A percentile compares a stretch with the other conserved stretches of the same genome.
These are phyloP conservation scores for Populus ilicifolia DNA, from an alignment of 345 rosid species.

Conservation along the genomic window DNA sequence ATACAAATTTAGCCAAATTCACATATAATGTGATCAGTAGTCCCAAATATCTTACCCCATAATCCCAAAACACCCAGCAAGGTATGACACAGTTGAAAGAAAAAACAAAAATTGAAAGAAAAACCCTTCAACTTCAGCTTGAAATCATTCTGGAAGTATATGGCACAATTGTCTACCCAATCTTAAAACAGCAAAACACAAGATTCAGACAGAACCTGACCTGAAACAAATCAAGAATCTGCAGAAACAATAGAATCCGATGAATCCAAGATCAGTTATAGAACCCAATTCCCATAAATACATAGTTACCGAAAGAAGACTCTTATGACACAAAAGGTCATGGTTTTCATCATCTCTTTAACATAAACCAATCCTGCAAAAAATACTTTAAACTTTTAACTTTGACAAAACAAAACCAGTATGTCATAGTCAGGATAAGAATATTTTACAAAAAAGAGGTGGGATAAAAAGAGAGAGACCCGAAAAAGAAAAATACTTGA, in stretches of 20 bases:
- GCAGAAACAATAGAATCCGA: conserved; percentile 38
- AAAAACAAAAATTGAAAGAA: neutral
- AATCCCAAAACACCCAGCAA: neutral
- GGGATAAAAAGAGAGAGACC: conserved; percentile 4
- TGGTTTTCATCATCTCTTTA: conserved; percentile 16
- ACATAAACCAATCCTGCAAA: conserved; percentile 27
- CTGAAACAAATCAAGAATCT: conserved; percentile 32
- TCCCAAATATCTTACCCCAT: neutral
- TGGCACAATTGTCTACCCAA: neutral
- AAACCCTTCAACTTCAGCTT: neutral
- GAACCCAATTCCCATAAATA: conserved; percentile 27
- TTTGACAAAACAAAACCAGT: neutral
- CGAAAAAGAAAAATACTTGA: conserved; percentile 18
- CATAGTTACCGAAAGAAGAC: conserved; percentile 21
- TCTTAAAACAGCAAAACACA: neutral
- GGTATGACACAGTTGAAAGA: too few species aligned
- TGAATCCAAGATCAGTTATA: conserved; percentile 37
- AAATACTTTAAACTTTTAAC: neutral
- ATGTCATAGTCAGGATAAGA: neutral
- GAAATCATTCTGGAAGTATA: conserved; percentile 7
- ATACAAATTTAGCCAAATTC: conserved; percentile 5
- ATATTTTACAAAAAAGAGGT: conserved; percentile 3
- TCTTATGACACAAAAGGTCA: conserved; percentile 7
- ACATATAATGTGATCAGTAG: neutral
- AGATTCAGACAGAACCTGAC: conserved; percentile 19